Evolutionary conservation across 1,139 yeast genomes (phyloP), one percentile per base, ranked within the genome.

Genomic region (Lodderomyces orthopsilosis): DNA sequence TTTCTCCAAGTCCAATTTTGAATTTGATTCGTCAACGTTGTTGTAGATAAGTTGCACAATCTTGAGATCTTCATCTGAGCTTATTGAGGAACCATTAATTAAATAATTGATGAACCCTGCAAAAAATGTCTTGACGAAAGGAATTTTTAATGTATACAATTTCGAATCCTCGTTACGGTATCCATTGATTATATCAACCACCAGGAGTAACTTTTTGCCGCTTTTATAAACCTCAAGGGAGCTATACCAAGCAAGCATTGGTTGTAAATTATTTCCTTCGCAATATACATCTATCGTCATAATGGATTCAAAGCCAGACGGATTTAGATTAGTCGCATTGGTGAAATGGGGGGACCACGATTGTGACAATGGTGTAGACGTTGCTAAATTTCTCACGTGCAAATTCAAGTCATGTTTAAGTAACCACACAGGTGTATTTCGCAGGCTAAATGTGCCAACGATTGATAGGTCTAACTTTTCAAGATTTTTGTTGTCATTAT

Each of bases 91-190:
- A 2, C 76, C 77, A 54, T 68, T 69, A 22, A 59, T 50, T 41
- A 70, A 55, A 45, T 58, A 69, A 14, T 69, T 59, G 28, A 73
- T 52, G 49, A 63, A 68, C 0, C 78, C 77, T 2, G 66, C 55
- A 64, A 74, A 69, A 49, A 72, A 73, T 23, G 56, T 58, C 47
- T 62, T 66, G 52, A 70, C 53, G 44, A 72, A 69, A 6, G 78
- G 77, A 7, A 68, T 51, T 35, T 63, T 63, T n/a, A 71, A 54
- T 12, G 62, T 63, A 44, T 57, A 65, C 12, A 50, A 47, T 9
- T 54, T 48, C 15, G 46, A 42, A 1, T 49, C 46, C 2, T 47
- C 47, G 27, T 56, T 52, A 12, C 44, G 47, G 45, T 64, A 70
- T 0, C 75, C 77, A 51, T 68, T 70, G n/a, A 70, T 53, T 23